Conservation (phyloP, 2,329 filamentous ascomycete species). For the Penicillium thymicola region DNA sequence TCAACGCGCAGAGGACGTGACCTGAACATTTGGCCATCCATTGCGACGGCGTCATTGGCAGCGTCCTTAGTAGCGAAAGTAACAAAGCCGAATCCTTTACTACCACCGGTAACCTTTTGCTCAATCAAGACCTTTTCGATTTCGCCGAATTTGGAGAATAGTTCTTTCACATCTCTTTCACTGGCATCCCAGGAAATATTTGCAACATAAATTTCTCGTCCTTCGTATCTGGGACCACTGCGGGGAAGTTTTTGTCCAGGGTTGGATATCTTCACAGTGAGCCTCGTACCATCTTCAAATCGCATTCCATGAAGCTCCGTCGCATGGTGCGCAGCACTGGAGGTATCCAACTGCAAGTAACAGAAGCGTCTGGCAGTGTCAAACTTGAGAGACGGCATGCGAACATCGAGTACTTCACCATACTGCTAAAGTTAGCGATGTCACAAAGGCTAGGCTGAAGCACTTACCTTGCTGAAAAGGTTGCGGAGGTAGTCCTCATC, state of each 20-base stretch:
- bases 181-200: slow-evolving; percentile 61
- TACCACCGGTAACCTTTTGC: slow-evolving; percentile 63
- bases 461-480: slow-evolving; percentile 53
- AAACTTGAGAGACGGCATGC: slow-evolving; percentile 87
- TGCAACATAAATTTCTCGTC: slow-evolving; percentile 76
- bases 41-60: slow-evolving; percentile 60
- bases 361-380: slow-evolving; percentile 90
- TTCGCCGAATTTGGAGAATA: slow-evolving; percentile 73
- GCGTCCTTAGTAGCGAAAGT: slow-evolving; percentile 70
- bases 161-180: slow-evolving; percentile 65
- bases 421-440: slow-evolving; percentile 45
- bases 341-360: slow-evolving; percentile 82
- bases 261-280: slow-evolving; percentile 80
- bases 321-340: slow-evolving; percentile 66
- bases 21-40: slow-evolving; percentile 69
- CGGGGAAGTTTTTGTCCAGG: slow-evolving; percentile 74
- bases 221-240: slow-evolving; percentile 77
- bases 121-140: slow-evolving; percentile 72
- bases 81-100: slow-evolving; percentile 76
- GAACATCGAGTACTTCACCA: slow-evolving; percentile 78
- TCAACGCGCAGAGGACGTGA: slow-evolving; percentile 66
- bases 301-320: slow-evolving; percentile 68
- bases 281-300: slow-evolving; percentile 64
- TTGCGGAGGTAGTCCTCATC: slow-evolving; percentile 52
- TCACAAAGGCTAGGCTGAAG: background rate